Evolutionary conservation across 2,329 filamentous ascomycete genomes (phyloP).

Genomic region (Tolypocladium cylindrosporum): DNA sequence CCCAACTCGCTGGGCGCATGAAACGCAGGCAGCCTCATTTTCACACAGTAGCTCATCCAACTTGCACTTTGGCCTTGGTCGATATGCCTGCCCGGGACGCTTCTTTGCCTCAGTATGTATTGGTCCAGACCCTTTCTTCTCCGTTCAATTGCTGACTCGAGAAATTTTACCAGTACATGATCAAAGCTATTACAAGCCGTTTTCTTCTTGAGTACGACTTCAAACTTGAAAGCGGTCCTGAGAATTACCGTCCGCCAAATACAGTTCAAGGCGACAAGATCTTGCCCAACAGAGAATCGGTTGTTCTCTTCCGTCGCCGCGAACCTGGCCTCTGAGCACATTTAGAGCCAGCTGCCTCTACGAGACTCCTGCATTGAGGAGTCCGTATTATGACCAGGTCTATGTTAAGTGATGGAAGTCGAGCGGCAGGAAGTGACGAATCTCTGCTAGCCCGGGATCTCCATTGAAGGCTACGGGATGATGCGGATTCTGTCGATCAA

Average conservation of each 20-base stretch:
- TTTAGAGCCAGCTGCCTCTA: too few species aligned
- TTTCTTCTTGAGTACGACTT: slow-evolving; percentile 8
- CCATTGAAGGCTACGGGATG: not conserved
- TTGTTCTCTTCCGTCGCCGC: slow-evolving; percentile 5
- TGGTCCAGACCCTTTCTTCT: not conserved
- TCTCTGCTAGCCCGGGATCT: too few species aligned
- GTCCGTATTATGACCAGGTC: not conserved
- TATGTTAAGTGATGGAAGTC: not conserved
- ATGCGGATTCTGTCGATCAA: not conserved
- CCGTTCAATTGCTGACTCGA: not conserved
- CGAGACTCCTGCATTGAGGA: too few species aligned
- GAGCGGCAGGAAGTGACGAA: too few species aligned
- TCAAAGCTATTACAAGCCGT: slow-evolving; percentile 7
- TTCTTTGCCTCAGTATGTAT: slow-evolving; percentile 8
- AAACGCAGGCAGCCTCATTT: slow-evolving; percentile 1
- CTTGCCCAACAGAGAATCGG: slow-evolving; percentile 4
- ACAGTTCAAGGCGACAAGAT: slow-evolving; percentile 7
- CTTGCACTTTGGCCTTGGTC: slow-evolving; percentile 8
- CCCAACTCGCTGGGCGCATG: slow-evolving; percentile 4
- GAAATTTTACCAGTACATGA: slow-evolving; percentile 3
- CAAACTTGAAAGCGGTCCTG: slow-evolving; percentile 1
- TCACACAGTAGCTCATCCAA: slow-evolving; percentile 7
- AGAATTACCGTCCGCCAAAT: slow-evolving; percentile 4
- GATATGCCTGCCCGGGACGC: slow-evolving; percentile 10
- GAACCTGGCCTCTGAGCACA: not conserved